These are phyloP conservation scores for Cyanophora paradoxa DNA, from an alignment of 78 protist genomes.

Conservation along the genomic window DNA sequence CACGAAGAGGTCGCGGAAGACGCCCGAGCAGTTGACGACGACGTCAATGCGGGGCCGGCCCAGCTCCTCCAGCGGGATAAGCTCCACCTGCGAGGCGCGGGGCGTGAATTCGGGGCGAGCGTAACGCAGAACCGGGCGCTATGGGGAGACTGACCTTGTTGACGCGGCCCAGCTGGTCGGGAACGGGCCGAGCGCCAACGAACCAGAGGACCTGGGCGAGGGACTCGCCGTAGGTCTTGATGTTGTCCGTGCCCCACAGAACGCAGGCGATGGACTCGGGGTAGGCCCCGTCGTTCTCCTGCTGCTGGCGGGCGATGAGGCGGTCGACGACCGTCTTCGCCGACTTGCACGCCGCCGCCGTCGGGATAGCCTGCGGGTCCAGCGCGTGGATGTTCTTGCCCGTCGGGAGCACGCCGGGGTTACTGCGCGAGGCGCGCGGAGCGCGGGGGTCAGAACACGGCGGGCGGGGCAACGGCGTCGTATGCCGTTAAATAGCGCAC, in stretches of 20 bases:
- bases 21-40: slow-evolving; percentile 45
- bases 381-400: slow-evolving; percentile 56
- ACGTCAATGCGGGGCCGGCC: slow-evolving; percentile 49
- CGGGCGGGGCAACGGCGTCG: too few species aligned
- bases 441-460: too few species aligned
- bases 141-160: too few species aligned
- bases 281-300: slow-evolving; percentile 29
- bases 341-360: slow-evolving; percentile 34
- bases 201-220: slow-evolving; percentile 36
- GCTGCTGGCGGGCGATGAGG: slow-evolving; percentile 26
- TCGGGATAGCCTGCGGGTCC: slow-evolving; percentile 56
- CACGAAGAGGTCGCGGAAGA: slow-evolving; percentile 48
- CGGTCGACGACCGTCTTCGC: slow-evolving; percentile 44
- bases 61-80: slow-evolving; percentile 45
- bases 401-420: slow-evolving; percentile 37
- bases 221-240: slow-evolving; percentile 49
- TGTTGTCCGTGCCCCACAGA: slow-evolving; percentile 51
- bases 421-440: too few species aligned
- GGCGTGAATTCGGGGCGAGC: too few species aligned
- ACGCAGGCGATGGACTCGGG: slow-evolving; percentile 39
- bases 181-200: slow-evolving; percentile 34
- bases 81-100: too few species aligned
- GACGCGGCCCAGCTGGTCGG: slow-evolving; percentile 41
- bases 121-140: too few species aligned
- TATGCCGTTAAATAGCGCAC: slow-evolving; percentile 4